Percentiles rank a stretch among this genome's conserved stretches.
These are phyloP conservation scores for Castanea mollissima DNA, from an alignment of 306 rosid species.

Conservation along the genomic window DNA sequence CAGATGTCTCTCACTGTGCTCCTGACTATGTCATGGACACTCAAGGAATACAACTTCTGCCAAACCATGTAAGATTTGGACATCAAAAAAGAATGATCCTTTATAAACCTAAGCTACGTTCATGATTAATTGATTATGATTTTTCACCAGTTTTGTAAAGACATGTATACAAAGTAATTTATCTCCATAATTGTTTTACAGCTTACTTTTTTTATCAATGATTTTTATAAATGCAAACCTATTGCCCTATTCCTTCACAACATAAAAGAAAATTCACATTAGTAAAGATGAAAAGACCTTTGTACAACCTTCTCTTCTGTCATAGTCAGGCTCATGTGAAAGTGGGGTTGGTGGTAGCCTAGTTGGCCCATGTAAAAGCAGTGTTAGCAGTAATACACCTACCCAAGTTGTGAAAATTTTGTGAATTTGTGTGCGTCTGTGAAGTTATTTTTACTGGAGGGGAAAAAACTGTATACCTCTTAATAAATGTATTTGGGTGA, in stretches of 20 bases:
- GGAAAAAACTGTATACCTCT: no score
- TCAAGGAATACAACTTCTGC: not conserved
- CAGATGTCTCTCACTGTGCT: not conserved
- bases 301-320: not conserved
- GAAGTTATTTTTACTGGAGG: no score
- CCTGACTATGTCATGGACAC: not conserved
- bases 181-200: not conserved
- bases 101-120: not conserved
- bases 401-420: no score
- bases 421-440: no score
- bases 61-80: not conserved
- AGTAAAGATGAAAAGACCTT: not conserved
- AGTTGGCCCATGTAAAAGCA: no score
- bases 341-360: no score
- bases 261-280: not conserved
- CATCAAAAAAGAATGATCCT: not conserved
- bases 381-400: no score
- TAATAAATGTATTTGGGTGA: not conserved
- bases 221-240: not conserved
- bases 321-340: no score
- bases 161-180: not conserved
- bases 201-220: not conserved
- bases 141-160: not conserved
- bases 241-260: not conserved
- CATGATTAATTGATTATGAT: not conserved